Evolutionary conservation across 768 basidiomycete genomes (phyloP).

Genomic region (Termitomyces sp.): DNA sequence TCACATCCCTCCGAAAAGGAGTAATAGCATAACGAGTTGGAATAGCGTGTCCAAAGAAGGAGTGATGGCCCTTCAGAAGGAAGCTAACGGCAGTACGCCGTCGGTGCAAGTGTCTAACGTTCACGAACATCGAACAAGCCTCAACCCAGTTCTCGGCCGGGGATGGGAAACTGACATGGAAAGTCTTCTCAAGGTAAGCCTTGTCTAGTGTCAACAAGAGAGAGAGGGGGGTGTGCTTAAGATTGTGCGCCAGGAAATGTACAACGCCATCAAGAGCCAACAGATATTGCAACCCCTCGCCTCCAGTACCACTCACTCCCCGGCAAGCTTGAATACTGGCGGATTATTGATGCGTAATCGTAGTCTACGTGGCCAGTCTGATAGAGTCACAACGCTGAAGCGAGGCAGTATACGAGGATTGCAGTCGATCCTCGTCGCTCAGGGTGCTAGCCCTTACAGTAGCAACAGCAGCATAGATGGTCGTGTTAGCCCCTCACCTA

Average conservation of each 20-base stretch:
- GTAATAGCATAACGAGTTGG: slow-evolving; percentile 84
- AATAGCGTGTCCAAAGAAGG: slow-evolving; percentile 70
- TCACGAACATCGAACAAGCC: slow-evolving; percentile 27
- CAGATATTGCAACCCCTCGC: slow-evolving; percentile 84
- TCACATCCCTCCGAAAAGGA: slow-evolving; percentile 61
- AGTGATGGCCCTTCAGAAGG: slow-evolving; percentile 33
- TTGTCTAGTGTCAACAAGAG: neutral
- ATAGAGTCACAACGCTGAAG: slow-evolving; percentile 76
- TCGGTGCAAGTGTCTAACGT: slow-evolving; percentile 55
- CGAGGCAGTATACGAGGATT: slow-evolving; percentile 89
- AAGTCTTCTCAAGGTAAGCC: slow-evolving; percentile 69
- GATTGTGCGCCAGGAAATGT: slow-evolving; percentile 72
- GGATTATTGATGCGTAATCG: slow-evolving; percentile 59
- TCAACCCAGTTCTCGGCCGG: slow-evolving; percentile 49
- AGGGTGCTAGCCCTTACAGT: slow-evolving; percentile 78
- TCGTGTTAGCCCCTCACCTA: slow-evolving; percentile 91
- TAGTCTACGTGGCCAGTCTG: slow-evolving; percentile 67
- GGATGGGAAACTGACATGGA: slow-evolving; percentile 90
- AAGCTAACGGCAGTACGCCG: slow-evolving; percentile 58
- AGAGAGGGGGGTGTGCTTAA: neutral
- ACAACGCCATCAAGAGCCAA: slow-evolving; percentile 84
- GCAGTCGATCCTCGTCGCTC: slow-evolving; percentile 70
- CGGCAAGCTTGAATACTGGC: slow-evolving; percentile 41
- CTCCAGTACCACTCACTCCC: slow-evolving; percentile 44
- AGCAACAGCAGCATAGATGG: slow-evolving; percentile 84